phyloP scores from a whole-genome alignment of 176 grass and related monocot genomes.

The Chloris gayana region DNA sequence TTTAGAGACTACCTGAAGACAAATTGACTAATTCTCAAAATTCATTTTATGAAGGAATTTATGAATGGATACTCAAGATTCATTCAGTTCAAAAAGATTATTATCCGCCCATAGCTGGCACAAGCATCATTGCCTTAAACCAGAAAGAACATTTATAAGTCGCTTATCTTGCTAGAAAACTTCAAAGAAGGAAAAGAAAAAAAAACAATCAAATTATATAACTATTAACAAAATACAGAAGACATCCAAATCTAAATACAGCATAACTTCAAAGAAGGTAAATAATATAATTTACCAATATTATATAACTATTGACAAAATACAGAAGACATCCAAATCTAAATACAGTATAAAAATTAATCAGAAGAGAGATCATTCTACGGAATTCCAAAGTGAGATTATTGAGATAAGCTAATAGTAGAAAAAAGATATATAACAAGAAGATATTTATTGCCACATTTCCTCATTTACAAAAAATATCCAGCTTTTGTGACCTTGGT shows the following conservation, averaged over 20 bases:
- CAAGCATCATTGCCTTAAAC: not conserved
- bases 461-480: not conserved
- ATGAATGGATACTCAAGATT: not conserved
- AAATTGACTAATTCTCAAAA: not conserved
- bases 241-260: no score
- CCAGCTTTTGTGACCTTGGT: not conserved
- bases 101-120: no score
- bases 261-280: no score
- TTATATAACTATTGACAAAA: not conserved
- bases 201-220: no score
- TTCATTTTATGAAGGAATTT: no score
- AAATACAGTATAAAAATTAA: not conserved
- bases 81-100: not conserved
- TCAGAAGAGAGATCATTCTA: not conserved
- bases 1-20: not conserved
- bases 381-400: conserved; percentile 1
- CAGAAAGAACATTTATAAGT: not conserved
- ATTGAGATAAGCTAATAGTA: conserved; percentile 7
- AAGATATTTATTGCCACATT: not conserved
- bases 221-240: no score
- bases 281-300: no score
- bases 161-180: not conserved
- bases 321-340: conserved; percentile 6
- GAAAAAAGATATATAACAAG: not conserved
- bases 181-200: no score